Evolutionary conservation across 2,329 filamentous ascomycete species (phyloP).

Genomic region (Pezicula rhizophila): DNA sequence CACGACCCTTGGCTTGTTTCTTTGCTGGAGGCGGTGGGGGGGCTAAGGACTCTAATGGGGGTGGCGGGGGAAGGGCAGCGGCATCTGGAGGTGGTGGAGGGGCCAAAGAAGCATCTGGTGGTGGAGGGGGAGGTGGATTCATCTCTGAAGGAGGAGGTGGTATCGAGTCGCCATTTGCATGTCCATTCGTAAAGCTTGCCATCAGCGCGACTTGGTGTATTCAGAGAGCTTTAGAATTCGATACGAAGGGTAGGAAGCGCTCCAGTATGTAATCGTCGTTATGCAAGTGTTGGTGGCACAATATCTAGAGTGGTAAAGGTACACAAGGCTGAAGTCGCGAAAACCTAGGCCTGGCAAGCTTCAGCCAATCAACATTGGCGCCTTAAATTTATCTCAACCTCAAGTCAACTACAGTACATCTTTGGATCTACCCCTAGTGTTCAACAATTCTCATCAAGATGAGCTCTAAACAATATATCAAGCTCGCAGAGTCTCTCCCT

Average conservation of each 20-base stretch:
- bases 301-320: neutral
- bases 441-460: constrained; percentile 11
- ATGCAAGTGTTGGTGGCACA: no score
- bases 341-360: no score
- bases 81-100: constrained; percentile 36
- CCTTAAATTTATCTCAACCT: constrained; percentile 1
- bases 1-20: constrained; percentile 25
- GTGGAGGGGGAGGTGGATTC: constrained; percentile 28
- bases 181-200: constrained; percentile 16
- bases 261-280: no score
- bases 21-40: constrained; percentile 31
- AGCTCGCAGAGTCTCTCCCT: constrained; percentile 67
- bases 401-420: constrained; percentile 3
- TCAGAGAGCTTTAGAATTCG: no score
- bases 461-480: constrained; percentile 26
- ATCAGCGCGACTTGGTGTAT: constrained; percentile 2
- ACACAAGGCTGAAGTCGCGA: neutral
- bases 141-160: constrained; percentile 18
- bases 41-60: neutral
- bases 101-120: constrained; percentile 29
- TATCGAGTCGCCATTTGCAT: constrained; percentile 14
- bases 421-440: constrained; percentile 1
- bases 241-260: neutral
- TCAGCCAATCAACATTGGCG: neutral
- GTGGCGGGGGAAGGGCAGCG: constrained; percentile 22